Base-by-base conservation (phyloP, 2,329 filamentous ascomycete species). In the Neospermospora avenae region DNA sequence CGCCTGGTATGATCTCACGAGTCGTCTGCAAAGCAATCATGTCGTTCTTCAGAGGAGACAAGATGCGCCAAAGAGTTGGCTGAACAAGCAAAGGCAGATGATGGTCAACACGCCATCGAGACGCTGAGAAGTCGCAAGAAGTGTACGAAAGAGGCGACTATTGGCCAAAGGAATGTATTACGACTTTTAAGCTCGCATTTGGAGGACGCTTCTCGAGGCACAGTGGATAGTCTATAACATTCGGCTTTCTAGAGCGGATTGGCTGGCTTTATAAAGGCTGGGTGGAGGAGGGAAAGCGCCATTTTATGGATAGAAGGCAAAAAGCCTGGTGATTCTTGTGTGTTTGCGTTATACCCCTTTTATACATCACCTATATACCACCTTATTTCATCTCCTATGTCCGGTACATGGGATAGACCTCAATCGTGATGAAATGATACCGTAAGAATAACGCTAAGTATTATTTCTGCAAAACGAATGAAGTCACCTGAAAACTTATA, bases 1-100 rank as follows among this genome's bases (percentile, higher is more conserved):
- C n/a, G 91, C 91, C 2, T 96, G 90, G 90, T 93, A 93, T 76
- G 90, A 93, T 74, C 82, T 95, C 69, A 86, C 87, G 25, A 87
- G 82, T 71, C 81, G 91, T 55, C 75, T 96, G 67, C 90, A 95
- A 76, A 92, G 89, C 77, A 93, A 93, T 73, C 89, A 90, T 63
- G 87, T 93, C 44, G 85, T 90, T 57, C 76, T 96, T 63, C 88
- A 92, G 71, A 80, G 91, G 66, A 82, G 89, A 67, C 84, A 85
- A 67, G 89, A 93, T 68, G 83, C 83, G 67, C 88, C 90, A 14
- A 88, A 85, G 75, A 93, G 89, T 75, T 96, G 90, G 89, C 77
- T 96, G 68, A 90, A 90, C 70, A 92, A 90, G 78, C 90, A 95
- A 80, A 83, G 90, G 72, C 84, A 86, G 71, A 80, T 86, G 78